Base-by-base conservation (phyloP, 2,329 filamentous ascomycete genomes). In the Dactylellina sp. region DNA sequence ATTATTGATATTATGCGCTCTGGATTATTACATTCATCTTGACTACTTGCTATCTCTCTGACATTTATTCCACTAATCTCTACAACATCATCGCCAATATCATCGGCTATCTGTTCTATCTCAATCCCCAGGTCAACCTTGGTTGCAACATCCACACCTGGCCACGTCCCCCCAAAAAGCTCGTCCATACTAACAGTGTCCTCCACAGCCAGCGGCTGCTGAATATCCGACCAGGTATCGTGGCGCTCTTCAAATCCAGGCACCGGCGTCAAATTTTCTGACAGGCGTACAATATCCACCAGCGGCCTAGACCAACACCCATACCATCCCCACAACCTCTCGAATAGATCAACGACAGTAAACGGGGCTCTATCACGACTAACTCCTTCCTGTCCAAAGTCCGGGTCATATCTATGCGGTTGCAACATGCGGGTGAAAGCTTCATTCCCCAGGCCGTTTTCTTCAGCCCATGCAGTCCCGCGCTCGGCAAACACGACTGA, bases 271-370 rank as follows among this genome's bases (percentile, higher is more conserved):
- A 65, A 22, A 16, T 3, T 16, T 16, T 49, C 46, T 1, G 28
- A 28, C 11, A 56, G 16, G 25, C 7, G 7, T 18, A 32, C 1
- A 9, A 65, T 24, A 24, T 39, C 35, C 28, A 24, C 37, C 24
- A 50, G 7, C 18, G 61, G 50, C 1, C 14, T 14, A 4, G 42
- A 50, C 61, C 61, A 65, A 12, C 61, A 57, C 20, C 53, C 61
- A 18, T 65, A 57, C 61, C 61, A 65, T 4, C 1, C 28, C 40
- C 40, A 28, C 35, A 56, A 32, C 22, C 25, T 5, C 16, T 37
- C 40, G 20, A 65, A 56, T 12, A 65, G n/a, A 28, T 57, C 28
- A 0, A 65, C 35, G 7, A 32, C 16, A 1, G 50, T 56, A 32
- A 49, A 57, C 9, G 28, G 22, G n/a, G 20, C 20, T 9, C 46